Conservation (phyloP, 441 rosid genomes). For the Populus tomentosa region DNA sequence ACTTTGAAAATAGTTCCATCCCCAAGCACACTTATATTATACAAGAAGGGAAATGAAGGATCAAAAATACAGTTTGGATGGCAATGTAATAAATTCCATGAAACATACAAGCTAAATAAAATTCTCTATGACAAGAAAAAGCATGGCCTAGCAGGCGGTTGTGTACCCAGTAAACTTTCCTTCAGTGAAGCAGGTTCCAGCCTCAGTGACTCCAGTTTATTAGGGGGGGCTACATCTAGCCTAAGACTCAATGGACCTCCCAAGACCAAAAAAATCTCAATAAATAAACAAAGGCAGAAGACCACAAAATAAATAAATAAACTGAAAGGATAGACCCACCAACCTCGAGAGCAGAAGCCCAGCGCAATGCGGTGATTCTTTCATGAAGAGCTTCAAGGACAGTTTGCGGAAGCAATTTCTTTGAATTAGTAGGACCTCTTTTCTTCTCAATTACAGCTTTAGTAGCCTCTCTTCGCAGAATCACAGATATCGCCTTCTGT, state of each 20-base stretch:
- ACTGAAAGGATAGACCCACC: neutral
- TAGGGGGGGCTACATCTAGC: neutral
- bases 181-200: neutral
- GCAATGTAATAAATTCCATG: neutral
- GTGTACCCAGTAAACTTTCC: neutral
- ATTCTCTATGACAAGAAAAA: neutral
- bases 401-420: conserved; percentile 69
- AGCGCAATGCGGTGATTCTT: conserved; percentile 72
- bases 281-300: neutral
- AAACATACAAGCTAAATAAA: neutral
- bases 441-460: conserved; percentile 75
- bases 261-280: neutral
- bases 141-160: neutral
- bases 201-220: neutral
- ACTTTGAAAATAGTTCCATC: neutral
- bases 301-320: neutral
- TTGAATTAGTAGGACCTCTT: conserved; percentile 58
- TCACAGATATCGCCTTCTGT: conserved; percentile 66
- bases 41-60: neutral
- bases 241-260: neutral
- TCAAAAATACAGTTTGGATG: neutral
- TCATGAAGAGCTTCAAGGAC: conserved; percentile 90
- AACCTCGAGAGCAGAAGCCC: conserved; percentile 93
- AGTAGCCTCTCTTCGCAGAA: conserved; percentile 77
- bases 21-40: neutral